Conservation (phyloP, 2,329 filamentous ascomycete species). For the Dothidotthia symphoricarpi region DNA sequence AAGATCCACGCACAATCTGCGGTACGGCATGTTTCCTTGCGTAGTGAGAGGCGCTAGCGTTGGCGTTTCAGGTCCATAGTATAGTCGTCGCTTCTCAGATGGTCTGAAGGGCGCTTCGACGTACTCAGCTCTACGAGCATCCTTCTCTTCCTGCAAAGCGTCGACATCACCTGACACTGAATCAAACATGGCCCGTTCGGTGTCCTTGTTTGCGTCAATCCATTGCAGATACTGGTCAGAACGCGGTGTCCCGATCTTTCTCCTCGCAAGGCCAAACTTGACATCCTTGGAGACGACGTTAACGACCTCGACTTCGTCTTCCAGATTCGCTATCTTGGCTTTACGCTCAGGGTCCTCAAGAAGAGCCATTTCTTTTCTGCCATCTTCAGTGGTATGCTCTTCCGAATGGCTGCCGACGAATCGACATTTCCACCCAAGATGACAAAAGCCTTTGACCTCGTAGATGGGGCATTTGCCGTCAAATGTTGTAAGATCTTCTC, state of each 20-base stretch:
- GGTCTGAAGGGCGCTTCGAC: conserved; percentile 83
- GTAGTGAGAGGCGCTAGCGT: conserved; percentile 93
- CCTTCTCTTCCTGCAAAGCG: conserved; percentile 30
- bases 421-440: conserved; percentile 89
- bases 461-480: conserved; percentile 79
- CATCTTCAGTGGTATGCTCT: conserved; percentile 75
- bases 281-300: conserved; percentile 69
- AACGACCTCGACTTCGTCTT: conserved; percentile 61
- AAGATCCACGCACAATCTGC: conserved; percentile 81
- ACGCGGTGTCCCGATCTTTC: conserved; percentile 66
- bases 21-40: conserved; percentile 93
- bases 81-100: conserved; percentile 89
- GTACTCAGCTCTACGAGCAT: conserved; percentile 76
- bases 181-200: conserved; percentile 35
- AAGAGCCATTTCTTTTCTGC: conserved; percentile 76
- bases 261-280: conserved; percentile 74
- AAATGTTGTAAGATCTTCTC: conserved; percentile 74
- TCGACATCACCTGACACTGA: conserved; percentile 37
- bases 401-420: conserved; percentile 84
- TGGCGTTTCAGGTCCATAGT: conserved; percentile 92
- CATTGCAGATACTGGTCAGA: conserved; percentile 75
- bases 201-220: conserved; percentile 64
- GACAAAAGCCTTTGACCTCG: conserved; percentile 71
- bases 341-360: conserved; percentile 56
- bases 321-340: conserved; percentile 46